Evolutionary conservation across 441 rosid species (phyloP).

Genomic region (Syzygium malaccense): DNA sequence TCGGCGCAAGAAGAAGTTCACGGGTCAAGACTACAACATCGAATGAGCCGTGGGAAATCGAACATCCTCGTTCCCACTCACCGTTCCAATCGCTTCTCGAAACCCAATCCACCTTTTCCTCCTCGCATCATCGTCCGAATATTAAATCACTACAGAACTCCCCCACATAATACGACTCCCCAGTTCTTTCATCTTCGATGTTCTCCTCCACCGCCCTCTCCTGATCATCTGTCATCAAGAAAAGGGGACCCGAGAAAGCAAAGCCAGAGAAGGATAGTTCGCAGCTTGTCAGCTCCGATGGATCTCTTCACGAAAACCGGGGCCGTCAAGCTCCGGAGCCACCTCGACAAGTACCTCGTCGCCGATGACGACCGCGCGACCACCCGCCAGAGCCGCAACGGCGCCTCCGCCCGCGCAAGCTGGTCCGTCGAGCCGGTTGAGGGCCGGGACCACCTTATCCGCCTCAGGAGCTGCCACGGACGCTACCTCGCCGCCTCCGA

Average conservation of each 20-base stretch:
- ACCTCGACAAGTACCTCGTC: constrained; percentile 37
- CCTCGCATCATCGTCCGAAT: neutral
- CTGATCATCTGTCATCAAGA: neutral
- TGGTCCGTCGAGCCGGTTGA: constrained; percentile 8
- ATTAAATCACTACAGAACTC: neutral
- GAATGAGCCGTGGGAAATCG: neutral
- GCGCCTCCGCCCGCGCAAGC: neutral
- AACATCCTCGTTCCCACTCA: neutral
- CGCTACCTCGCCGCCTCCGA: constrained; percentile 11
- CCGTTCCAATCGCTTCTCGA: neutral
- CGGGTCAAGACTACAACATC: neutral
- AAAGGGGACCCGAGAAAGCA: neutral
- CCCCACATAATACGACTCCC: neutral
- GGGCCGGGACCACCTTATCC: neutral
- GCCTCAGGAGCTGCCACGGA: constrained; percentile 11
- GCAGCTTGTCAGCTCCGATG: constrained; percentile 10
- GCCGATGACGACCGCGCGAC: constrained; percentile 1
- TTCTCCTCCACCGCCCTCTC: neutral
- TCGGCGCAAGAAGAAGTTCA: neutral
- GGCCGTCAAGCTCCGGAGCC: constrained; percentile 49
- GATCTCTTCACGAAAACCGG: constrained; percentile 39
- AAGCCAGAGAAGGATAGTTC: neutral
- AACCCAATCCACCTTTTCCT: neutral
- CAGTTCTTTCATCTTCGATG: too few relatives aligned
- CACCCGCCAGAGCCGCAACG: constrained; percentile 5